These are phyloP conservation scores for Astragalus glycyphyllos DNA, from an alignment of 306 rosid genomes.

Conservation along the genomic window DNA sequence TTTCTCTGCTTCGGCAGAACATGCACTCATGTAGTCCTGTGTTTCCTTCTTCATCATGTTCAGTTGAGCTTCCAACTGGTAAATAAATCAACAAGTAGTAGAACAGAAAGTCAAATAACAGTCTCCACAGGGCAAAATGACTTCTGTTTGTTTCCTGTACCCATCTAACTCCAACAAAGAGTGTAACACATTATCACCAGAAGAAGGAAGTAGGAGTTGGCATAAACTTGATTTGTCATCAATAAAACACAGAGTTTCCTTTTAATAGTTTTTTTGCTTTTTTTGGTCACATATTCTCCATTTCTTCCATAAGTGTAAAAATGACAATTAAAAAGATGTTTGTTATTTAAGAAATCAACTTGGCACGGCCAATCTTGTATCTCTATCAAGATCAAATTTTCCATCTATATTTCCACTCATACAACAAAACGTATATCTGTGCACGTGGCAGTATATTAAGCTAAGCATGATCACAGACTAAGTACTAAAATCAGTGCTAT, in stretches of 20 bases:
- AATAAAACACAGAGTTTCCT: not conserved
- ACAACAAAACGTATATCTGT: not conserved
- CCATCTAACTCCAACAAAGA: conserved; percentile 28
- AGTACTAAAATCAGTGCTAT: conserved; percentile 1
- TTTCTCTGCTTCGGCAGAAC: conserved; percentile 61
- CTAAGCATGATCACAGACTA: not conserved
- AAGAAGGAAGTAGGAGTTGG: not conserved
- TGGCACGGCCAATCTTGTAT: not conserved
- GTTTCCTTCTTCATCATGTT: conserved; percentile 64
- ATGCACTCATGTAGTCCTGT: conserved; percentile 52
- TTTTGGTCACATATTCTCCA: too few species aligned
- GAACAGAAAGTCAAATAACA: conserved; percentile 37
- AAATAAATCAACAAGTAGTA: conserved; percentile 32
- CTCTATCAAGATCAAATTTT: conserved; percentile 14
- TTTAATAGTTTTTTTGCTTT: too few species aligned
- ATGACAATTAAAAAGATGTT: not conserved
- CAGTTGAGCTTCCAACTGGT: conserved; percentile 68
- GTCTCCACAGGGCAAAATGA: conserved; percentile 2
- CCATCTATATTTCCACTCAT: not conserved
- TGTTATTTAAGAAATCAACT: conserved; percentile 10
- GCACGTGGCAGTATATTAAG: not conserved
- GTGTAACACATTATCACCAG: not conserved
- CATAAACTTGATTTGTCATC: conserved; percentile 21
- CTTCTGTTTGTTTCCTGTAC: conserved; percentile 9
- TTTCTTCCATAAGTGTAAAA: conserved; percentile 2